phyloP scores from a whole-genome alignment of 345 rosid species.

The Populus deltoides region DNA sequence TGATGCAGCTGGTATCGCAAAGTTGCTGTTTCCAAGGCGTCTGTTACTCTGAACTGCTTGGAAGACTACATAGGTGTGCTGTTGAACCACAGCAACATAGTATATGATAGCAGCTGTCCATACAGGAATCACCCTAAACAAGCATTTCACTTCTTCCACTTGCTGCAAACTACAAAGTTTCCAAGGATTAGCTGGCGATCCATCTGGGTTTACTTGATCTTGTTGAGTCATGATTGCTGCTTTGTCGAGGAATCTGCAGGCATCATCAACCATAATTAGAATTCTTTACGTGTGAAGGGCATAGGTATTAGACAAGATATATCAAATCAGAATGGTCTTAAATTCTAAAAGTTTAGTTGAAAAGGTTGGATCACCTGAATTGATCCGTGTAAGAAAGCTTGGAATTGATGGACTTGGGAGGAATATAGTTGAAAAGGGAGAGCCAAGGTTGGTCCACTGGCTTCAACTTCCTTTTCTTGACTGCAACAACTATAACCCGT shows the following conservation, averaged over 20 bases:
- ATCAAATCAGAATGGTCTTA: too few species aligned
- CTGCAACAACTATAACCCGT: constrained; percentile 51
- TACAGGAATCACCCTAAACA: constrained; percentile 38
- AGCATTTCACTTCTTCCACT: constrained; percentile 50
- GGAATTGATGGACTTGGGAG: constrained; percentile 29
- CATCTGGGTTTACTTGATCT: constrained; percentile 35
- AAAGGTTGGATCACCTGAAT: constrained; percentile 32
- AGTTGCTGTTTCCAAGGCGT: constrained; percentile 16
- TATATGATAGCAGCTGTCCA: constrained; percentile 27
- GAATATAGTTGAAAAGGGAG: constrained; percentile 31
- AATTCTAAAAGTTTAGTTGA: too few species aligned
- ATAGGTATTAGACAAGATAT: too few species aligned
- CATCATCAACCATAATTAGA: neutral
- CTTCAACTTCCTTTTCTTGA: constrained; percentile 49
- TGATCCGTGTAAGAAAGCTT: constrained; percentile 42
- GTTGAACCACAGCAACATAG: constrained; percentile 28
- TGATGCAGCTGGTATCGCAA: constrained; percentile 42
- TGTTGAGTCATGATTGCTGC: constrained; percentile 35
- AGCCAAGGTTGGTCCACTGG: constrained; percentile 43
- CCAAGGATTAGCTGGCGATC: constrained; percentile 42
- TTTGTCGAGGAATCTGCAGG: constrained; percentile 37
- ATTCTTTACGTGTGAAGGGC: neutral
- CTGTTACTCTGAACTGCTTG: constrained; percentile 42
- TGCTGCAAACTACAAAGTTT: constrained; percentile 45
- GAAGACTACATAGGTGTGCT: constrained; percentile 34